A percentile compares a stretch with the other conserved stretches of the same genome.
Evolutionary conservation across 805 yeast genomes (phyloP).

Genomic region (Nakazawaea laoshanensis): DNA sequence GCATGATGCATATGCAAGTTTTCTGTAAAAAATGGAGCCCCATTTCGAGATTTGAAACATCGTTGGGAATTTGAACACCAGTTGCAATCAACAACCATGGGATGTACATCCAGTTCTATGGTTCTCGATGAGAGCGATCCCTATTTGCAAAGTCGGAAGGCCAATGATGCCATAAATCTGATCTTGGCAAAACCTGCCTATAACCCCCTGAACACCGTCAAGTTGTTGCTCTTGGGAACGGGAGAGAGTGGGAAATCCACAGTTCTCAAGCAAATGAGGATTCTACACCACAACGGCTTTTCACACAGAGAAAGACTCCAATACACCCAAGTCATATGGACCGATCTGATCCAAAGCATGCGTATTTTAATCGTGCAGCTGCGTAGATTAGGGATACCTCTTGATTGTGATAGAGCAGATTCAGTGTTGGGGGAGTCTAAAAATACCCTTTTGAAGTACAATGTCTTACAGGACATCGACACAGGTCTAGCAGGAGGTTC

Average conservation of each 20-base stretch:
- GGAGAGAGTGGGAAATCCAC: conserved; percentile 96
- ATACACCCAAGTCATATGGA: conserved; percentile 87
- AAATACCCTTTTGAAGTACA: conserved; percentile 43
- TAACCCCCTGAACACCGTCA: conserved; percentile 51
- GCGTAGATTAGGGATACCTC: conserved; percentile 48
- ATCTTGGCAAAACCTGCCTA: conserved; percentile 43
- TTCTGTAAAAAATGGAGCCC: conserved; percentile 1
- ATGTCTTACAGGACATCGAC: conserved; percentile 54
- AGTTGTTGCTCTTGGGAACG: conserved; percentile 77
- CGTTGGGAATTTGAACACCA: neutral
- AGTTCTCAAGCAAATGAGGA: conserved; percentile 78
- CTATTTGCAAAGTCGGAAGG: conserved; percentile 40
- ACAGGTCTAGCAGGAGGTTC: conserved; percentile 61
- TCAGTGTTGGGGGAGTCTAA: conserved; percentile 37
- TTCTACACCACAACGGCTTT: conserved; percentile 83
- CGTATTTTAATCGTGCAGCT: conserved; percentile 71
- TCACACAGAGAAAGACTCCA: conserved; percentile 68
- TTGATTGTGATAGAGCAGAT: conserved; percentile 55
- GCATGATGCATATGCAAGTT: neutral
- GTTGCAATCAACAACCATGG: conserved; percentile 36
- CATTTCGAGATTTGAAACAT: conserved; percentile 1
- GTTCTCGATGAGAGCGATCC: conserved; percentile 39
- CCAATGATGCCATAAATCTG: conserved; percentile 60
- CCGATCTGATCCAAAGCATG: conserved; percentile 83
- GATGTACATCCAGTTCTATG: conserved; percentile 54